phyloP scores from a whole-genome alignment of 495 filamentous ascomycete species.

The Hapsidospora chrysogenum region DNA sequence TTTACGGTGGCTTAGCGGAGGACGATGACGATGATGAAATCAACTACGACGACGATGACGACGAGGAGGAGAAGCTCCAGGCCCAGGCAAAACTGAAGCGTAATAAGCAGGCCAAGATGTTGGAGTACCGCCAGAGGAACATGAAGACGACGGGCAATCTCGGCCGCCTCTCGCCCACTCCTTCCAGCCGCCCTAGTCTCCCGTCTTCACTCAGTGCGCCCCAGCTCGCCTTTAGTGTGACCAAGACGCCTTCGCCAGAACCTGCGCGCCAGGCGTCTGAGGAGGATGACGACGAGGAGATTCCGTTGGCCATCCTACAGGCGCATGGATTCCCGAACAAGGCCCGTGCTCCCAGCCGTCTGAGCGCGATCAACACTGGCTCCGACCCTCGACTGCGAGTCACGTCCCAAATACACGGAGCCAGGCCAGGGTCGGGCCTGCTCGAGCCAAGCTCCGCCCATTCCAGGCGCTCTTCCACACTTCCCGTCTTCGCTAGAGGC shows the following conservation, averaged over 20 bases:
- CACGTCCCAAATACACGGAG: constrained; percentile 14
- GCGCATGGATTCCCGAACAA: constrained; percentile 87
- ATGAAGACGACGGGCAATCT: constrained; percentile 77
- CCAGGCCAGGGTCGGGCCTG: constrained; percentile 14
- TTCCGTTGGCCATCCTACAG: constrained; percentile 74
- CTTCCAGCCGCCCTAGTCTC: constrained; percentile 21
- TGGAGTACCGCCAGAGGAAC: constrained; percentile 89
- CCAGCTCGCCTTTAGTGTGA: constrained; percentile 24
- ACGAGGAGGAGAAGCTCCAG: constrained; percentile 60
- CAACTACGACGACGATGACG: constrained; percentile 65
- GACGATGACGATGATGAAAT: constrained; percentile 39
- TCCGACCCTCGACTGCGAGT: constrained; percentile 48
- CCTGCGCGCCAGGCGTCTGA: constrained; percentile 16
- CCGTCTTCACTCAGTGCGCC: constrained; percentile 38
- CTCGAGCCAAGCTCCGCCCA: constrained; percentile 9
- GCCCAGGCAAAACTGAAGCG: constrained; percentile 58
- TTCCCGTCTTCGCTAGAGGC: constrained; percentile 76
- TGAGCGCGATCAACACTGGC: constrained; percentile 43
- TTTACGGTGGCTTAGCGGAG: constrained; percentile 1
- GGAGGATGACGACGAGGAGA: constrained; percentile 70
- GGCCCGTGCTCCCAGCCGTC: constrained; percentile 58
- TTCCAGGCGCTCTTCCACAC: constrained; percentile 15
- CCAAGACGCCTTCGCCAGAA: constrained; percentile 6
- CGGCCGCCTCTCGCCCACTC: constrained; percentile 12
- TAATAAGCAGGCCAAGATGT: constrained; percentile 82